A percentile compares a stretch with the other conserved stretches of the same genome.
These are phyloP conservation scores for Flammula alnicola DNA, from an alignment of 1,284 basidiomycete genomes.

Conservation along the genomic window DNA sequence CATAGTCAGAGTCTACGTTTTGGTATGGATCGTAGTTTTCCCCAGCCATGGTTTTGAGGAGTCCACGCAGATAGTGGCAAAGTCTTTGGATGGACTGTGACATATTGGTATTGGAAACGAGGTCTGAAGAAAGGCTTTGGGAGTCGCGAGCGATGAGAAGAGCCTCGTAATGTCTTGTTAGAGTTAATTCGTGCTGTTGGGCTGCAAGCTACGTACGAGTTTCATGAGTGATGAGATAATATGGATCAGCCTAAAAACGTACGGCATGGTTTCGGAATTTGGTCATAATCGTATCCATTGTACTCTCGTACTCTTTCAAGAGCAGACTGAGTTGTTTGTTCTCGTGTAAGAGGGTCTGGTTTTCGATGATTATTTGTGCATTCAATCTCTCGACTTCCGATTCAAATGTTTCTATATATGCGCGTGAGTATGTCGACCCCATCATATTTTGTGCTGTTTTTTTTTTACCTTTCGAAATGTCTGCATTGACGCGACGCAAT, in stretches of 20 bases:
- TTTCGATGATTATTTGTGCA: constrained; percentile 91
- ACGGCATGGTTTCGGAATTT: constrained; percentile 95
- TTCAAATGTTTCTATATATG: constrained; percentile 83
- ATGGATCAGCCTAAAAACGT: constrained; percentile 41
- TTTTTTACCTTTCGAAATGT: constrained; percentile 76
- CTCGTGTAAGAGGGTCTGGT: constrained; percentile 90
- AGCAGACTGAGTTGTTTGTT: constrained; percentile 91
- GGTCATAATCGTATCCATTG: constrained; percentile 94
- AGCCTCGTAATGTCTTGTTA: constrained; percentile 91
- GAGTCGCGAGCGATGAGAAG: constrained; percentile 79
- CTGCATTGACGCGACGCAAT: constrained; percentile 90
- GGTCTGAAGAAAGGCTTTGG: constrained; percentile 61
- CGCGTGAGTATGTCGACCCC: background rate
- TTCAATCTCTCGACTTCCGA: constrained; percentile 91
- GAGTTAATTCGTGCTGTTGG: constrained; percentile 87
- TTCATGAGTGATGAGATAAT: constrained; percentile 11
- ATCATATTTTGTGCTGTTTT: background rate
- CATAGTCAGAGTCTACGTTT: constrained; percentile 40
- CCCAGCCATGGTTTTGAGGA: constrained; percentile 75
- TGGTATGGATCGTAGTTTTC: constrained; percentile 53
- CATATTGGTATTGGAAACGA: constrained; percentile 59
- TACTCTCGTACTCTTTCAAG: constrained; percentile 93
- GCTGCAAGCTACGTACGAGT: constrained; percentile 71
- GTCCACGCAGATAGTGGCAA: constrained; percentile 69
- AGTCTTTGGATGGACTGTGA: constrained; percentile 70